Evolutionary conservation across 2,329 filamentous ascomycete species (phyloP), one percentile per base, ranked within the genome.

Genomic region (Aspergillus chevalieri): DNA sequence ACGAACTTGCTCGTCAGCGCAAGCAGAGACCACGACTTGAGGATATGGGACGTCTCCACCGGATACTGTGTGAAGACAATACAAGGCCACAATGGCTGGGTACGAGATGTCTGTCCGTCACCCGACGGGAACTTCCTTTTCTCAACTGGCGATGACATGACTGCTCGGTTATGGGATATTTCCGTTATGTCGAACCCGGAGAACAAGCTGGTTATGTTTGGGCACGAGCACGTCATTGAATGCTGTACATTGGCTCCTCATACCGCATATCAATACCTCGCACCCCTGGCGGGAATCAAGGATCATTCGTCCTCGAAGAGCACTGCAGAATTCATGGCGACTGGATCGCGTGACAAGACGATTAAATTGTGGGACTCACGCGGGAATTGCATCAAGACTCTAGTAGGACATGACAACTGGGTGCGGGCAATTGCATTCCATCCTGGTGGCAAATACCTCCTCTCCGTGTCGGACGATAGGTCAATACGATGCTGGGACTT

Each of bases 51-150:
- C 63, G 87, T 92, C 22, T 90, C 87, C 24, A 96, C 90, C 0
- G 91, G 92, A 5, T 96, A 91, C 67, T 95, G 90, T 64, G 79
- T 96, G 41, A 90, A 89, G 68, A 95, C 91, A n/a, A 78, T 96
- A 54, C 80, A 83, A 26, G 90, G 91, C 1, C 91, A 96, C 61
- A 79, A 78, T 3, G 90, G 87, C 58, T 96, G 92, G 91, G 88
- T 97, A n/a, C 84, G 91, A 51, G 88, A 92, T 57, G 87, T 96
- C 7, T 81, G 79, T 15, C 88, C 90, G 0, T 93, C 89, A 1
- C 78, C 84, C 39, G 91, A 96, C 62, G 91, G 91, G 24, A 81
- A 85, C 50, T 95, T 82, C 73, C 79, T 96, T 2, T 68, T 96
- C 36, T 94, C 89, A 2, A 85, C 86, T 4, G 88, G 89, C 28